Base-by-base conservation (phyloP, 768 basidiomycete species). In the Pisolithus tinctorius region DNA sequence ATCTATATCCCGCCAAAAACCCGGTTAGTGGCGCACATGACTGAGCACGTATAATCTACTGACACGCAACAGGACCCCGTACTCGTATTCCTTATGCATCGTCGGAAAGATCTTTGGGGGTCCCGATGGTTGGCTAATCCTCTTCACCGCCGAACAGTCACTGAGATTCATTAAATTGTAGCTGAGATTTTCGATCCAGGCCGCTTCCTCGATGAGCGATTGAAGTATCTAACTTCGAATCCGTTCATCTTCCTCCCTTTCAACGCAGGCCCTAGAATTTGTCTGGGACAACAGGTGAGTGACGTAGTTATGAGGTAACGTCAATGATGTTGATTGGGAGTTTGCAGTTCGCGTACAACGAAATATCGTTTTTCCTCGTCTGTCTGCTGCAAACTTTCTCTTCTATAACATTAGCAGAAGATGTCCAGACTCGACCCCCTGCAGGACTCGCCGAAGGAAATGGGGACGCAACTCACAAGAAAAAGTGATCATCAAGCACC, bases 51-150 rank as follows among this genome's bases (percentile, higher is more conserved):
- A 23, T 6, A 23, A 55, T 17, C 20, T 6, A 27, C 36, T 43
- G 13, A 58, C 41, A 43, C 30, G 4, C 38, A 23, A 25, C 36
- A 77, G 79, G 40, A 56, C 67, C 23, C 51, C 63, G 0, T 84
- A 81, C 57, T 73, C 76, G 72, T 81, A 4, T 64, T 69, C 49
- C 54, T 78, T 31, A 82, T 84, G 81, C 84, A 86, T 36, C 72
- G 83, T 6, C 71, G 82, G 30, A 72, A 64, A 46, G 80, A 83
- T 55, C 71, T 82, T 6, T 86, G 84, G 84, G 84, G 84, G 84
- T 0, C 80, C 82, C 2, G 82, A 84, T 59, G 83, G 82, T 82
- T 55, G 52, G 53, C 2, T 23, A 7, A 17, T 7, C 16, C 6
- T 6, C 29, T n/a, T 36, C 16, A 30, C 6, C 17, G 2, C 4